These are phyloP conservation scores for Alopecurus myosuroides DNA, from an alignment of 176 grass and related monocot species.

Conservation along the genomic window DNA sequence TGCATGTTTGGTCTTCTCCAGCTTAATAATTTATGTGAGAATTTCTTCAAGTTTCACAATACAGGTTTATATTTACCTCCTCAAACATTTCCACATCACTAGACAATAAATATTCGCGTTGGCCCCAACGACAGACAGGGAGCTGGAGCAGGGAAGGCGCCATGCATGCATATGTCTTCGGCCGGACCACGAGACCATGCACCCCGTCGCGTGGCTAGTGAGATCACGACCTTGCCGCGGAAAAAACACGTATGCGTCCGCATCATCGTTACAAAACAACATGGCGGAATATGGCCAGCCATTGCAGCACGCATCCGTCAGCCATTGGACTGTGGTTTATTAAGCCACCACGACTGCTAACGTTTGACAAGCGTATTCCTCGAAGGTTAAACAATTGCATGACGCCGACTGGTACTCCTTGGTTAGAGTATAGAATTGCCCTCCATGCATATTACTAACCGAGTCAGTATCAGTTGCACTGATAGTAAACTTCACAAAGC, in stretches of 20 bases:
- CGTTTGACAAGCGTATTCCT: not conserved
- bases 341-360: not conserved
- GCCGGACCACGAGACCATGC: too few relatives aligned
- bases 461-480: not conserved
- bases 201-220: not conserved
- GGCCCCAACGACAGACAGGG: too few relatives aligned
- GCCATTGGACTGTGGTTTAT: not conserved
- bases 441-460: not conserved
- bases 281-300: constrained; percentile 16
- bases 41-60: too few relatives aligned
- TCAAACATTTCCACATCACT: too few relatives aligned
- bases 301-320: not conserved
- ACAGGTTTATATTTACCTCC: too few relatives aligned
- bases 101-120: too few relatives aligned
- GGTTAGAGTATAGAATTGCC: not conserved
- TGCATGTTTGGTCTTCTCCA: too few relatives aligned
- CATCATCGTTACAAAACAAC: not conserved
- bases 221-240: not conserved
- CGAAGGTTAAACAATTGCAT: not conserved
- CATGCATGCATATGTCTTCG: too few relatives aligned
- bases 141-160: too few relatives aligned
- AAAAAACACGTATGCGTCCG: not conserved
- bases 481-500: not conserved
- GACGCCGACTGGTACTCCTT: not conserved
- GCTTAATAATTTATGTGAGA: too few relatives aligned